phyloP scores from a whole-genome alignment of 2,329 filamentous ascomycete genomes.

The Delphinella strobiligena region DNA sequence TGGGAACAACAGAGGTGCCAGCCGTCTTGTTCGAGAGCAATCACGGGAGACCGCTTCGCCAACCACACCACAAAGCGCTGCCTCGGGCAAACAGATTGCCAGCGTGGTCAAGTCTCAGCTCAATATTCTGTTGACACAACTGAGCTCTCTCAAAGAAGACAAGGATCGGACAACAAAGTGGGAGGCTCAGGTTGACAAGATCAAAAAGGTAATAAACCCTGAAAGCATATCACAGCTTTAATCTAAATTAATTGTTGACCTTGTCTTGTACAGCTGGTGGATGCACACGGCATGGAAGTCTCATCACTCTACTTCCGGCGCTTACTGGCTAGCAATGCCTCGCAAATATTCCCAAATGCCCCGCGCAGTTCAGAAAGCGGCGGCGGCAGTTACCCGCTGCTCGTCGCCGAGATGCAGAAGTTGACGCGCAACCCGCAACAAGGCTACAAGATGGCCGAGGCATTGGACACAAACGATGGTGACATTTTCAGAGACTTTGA shows the following conservation, averaged over 20 bases:
- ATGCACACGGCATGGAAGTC: conserved; percentile 99
- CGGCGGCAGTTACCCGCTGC: conserved; percentile 69
- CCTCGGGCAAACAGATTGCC: conserved; percentile 44
- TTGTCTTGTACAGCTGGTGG: conserved; percentile 58
- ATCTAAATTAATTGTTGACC: conserved; percentile 1
- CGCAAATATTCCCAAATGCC: conserved; percentile 75
- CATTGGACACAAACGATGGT: conserved; percentile 79
- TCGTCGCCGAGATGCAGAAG: conserved; percentile 77
- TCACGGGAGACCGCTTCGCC: conserved; percentile 45
- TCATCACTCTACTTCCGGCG: conserved; percentile 92
- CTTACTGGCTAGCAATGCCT: conserved; percentile 80
- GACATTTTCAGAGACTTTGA: conserved; percentile 95
- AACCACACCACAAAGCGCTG: conserved; percentile 28
- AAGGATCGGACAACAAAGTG: conserved; percentile 84
- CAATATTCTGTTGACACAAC: conserved; percentile 53
- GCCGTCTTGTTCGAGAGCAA: conserved; percentile 47
- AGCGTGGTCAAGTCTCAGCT: conserved; percentile 95
- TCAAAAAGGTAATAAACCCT: conserved; percentile 89
- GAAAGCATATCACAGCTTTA: too few relatives aligned
- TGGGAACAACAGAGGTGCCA: conserved; percentile 42
- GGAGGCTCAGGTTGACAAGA: conserved; percentile 81
- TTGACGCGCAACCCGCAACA: conserved; percentile 69
- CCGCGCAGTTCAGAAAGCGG: conserved; percentile 36
- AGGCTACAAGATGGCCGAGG: conserved; percentile 82
- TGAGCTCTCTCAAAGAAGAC: conserved; percentile 91